phyloP scores from a whole-genome alignment of 306 rosid species.

The Vigna reflexopilosa region DNA sequence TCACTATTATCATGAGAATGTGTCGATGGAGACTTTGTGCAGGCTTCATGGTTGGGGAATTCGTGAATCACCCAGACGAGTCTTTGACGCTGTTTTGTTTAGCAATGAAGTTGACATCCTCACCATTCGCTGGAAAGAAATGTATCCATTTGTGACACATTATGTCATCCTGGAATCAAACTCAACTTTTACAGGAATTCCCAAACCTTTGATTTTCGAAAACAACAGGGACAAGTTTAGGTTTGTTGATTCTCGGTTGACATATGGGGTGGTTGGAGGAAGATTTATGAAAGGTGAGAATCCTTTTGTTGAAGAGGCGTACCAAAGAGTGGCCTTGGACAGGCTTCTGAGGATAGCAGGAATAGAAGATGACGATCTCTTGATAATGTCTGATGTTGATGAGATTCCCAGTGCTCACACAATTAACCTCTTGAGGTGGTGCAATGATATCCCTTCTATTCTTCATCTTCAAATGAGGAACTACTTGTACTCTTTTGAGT shows the following conservation, averaged over 20 bases:
- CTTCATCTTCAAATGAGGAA: constrained; percentile 78
- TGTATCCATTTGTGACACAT: constrained; percentile 70
- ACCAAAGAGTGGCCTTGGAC: constrained; percentile 80
- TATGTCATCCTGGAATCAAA: constrained; percentile 83
- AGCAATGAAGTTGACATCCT: constrained; percentile 84
- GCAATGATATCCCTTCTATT: constrained; percentile 67
- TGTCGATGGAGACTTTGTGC: constrained; percentile 75
- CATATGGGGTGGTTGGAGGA: constrained; percentile 69
- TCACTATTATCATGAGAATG: constrained; percentile 80
- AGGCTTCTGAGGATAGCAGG: constrained; percentile 74
- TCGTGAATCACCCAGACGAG: constrained; percentile 81
- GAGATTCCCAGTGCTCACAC: constrained; percentile 96
- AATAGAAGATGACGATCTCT: constrained; percentile 77
- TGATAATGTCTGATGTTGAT: constrained; percentile 92
- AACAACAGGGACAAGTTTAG: constrained; percentile 58
- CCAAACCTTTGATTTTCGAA: constrained; percentile 66
- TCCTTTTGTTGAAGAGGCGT: constrained; percentile 87
- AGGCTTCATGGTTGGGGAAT: constrained; percentile 80
- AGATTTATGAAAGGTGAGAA: constrained; percentile 76
- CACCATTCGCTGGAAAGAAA: constrained; percentile 80
- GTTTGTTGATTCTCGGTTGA: constrained; percentile 66
- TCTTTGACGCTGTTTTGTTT: constrained; percentile 83
- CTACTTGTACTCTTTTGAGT: constrained; percentile 85
- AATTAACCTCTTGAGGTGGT: constrained; percentile 87
- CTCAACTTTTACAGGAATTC: constrained; percentile 76